These are phyloP conservation scores for Prunella vulgaris DNA, from an alignment of 257 asterid species.

Conservation along the genomic window DNA sequence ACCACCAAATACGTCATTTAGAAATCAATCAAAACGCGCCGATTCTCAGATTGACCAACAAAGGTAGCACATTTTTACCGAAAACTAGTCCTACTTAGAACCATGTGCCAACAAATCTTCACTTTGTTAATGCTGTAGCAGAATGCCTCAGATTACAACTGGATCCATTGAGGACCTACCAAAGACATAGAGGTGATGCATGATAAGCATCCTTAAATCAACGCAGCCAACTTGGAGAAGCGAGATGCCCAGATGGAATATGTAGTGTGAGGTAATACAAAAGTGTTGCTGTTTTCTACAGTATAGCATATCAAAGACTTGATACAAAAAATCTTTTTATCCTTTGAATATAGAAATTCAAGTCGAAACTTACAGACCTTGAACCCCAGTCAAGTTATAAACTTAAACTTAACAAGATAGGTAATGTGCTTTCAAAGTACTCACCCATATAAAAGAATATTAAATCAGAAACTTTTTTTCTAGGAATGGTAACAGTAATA, in stretches of 20 bases:
- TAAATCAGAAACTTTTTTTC: neutral
- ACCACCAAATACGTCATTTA: neutral
- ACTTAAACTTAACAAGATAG: neutral
- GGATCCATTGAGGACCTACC: neutral
- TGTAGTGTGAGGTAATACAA: neutral
- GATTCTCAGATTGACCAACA: neutral
- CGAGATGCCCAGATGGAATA: neutral
- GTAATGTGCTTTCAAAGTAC: neutral
- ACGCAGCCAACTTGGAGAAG: constrained; percentile 8
- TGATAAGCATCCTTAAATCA: neutral
- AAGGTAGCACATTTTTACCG: neutral
- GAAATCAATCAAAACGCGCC: neutral
- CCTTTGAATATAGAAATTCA: neutral
- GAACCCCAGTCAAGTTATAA: constrained; percentile 14
- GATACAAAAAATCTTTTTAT: neutral
- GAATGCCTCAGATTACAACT: neutral
- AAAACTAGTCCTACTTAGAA: neutral
- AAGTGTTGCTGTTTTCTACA: constrained; percentile 8
- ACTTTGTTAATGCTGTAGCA: neutral
- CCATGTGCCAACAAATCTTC: neutral
- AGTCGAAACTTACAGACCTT: neutral
- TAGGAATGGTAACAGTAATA: neutral
- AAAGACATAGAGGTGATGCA: neutral
- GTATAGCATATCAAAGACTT: neutral
- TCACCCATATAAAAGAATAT: neutral